Evolutionary conservation across 495 filamentous ascomycete species (phyloP), one percentile per base, ranked within the genome.

Genomic region (Corynascus novoguineensis): DNA sequence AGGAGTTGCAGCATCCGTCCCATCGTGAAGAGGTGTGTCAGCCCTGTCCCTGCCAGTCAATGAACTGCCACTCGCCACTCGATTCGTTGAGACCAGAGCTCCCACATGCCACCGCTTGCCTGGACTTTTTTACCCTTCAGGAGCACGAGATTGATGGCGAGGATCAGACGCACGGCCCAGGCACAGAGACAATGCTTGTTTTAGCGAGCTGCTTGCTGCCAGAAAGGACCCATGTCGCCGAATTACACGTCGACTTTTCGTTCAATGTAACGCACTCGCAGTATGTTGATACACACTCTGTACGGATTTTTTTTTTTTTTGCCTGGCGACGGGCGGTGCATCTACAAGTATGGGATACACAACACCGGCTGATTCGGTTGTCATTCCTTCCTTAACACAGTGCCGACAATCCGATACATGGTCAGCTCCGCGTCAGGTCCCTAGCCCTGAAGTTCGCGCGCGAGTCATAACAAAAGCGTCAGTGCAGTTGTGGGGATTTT

Each of bases 381-480:
- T n/a, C n/a, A n/a, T n/a, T n/a, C n/a, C n/a, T n/a, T n/a, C n/a
- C n/a, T n/a, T n/a, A n/a, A n/a, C n/a, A n/a, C n/a, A n/a, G n/a
- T n/a, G n/a, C n/a, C 29, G 5, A 5, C 29, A 31, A 10, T n/a
- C 14, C 35, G 15, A 41, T 17, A 41, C 14, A 41, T 41, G 2
- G 37, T 8, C 37, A 41, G n/a, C 12, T 31, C 44, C 27, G 55
- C 37, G 44, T 50, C 37, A 44, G 35, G 55, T 34, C 45, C 31
- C 8, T 35, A n/a, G 50, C 5, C 9, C 32, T 31, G 11, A 49
- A 24, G 34, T 42, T 57, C 46, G n/a, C 55, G 37, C 46, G 34
- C 55, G 55, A 57, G 55, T 57, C 55, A 57, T n/a, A 48, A 40
- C 34, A 34, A 28, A 8, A 53, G 53, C 11, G 40, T 54, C 40